phyloP scores from a whole-genome alignment of 495 filamentous ascomycete genomes.

The Hyaloscypha hepaticicola region DNA sequence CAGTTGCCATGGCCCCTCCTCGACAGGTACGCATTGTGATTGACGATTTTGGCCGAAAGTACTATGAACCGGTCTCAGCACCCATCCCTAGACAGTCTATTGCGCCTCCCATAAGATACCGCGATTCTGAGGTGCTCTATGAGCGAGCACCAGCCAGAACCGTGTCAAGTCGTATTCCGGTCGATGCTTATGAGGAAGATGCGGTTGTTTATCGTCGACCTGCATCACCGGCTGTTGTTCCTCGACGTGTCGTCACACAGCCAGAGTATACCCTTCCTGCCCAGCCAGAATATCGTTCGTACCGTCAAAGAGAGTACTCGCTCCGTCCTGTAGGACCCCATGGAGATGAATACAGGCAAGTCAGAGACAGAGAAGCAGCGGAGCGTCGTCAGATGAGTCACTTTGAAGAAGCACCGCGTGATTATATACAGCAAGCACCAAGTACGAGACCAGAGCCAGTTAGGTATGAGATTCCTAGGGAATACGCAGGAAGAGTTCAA shows the following conservation, averaged over 20 bases:
- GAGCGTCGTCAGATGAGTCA: conserved; percentile 36
- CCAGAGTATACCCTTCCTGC: conserved; percentile 43
- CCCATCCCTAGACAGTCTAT: conserved; percentile 44
- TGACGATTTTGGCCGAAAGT: conserved; percentile 70
- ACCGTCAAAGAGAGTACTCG: conserved; percentile 52
- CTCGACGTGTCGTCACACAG: conserved; percentile 51
- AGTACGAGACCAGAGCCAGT: conserved; percentile 48
- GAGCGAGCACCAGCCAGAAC: conserved; percentile 47
- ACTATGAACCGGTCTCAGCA: conserved; percentile 53
- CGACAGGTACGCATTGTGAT: conserved; percentile 61
- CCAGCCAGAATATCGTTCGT: conserved; percentile 38
- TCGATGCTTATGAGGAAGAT: conserved; percentile 47
- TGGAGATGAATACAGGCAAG: conserved; percentile 39
- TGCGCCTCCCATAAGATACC: conserved; percentile 38
- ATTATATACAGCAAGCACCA: conserved; percentile 34
- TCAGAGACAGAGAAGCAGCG: conserved; percentile 33
- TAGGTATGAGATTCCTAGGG: conserved; percentile 55
- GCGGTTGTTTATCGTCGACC: conserved; percentile 43
- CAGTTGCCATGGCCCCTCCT: conserved; percentile 56
- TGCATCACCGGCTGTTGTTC: conserved; percentile 39
- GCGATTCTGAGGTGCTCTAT: conserved; percentile 47
- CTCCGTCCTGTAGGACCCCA: conserved; percentile 39
- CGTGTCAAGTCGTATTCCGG: conserved; percentile 49
- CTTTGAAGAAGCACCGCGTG: conserved; percentile 48
- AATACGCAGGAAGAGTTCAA: conserved; percentile 35